Base-by-base conservation (phyloP, 2,329 filamentous ascomycete genomes). In the Exophiala sp. region DNA sequence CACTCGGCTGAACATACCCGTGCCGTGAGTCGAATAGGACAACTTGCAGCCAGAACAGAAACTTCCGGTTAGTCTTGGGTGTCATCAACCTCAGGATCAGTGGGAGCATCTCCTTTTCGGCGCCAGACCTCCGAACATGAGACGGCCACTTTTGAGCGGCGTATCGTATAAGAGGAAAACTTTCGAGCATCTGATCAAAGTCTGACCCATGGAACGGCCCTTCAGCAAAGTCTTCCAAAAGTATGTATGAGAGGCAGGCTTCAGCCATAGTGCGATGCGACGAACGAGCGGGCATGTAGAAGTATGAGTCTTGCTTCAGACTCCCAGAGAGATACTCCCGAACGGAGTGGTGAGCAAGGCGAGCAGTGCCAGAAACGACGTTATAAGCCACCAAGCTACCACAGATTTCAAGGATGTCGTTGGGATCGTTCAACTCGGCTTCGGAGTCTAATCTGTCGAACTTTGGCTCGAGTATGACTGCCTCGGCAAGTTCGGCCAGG, bases 381-480 rank as follows among this genome's bases (percentile, higher is more conserved):
- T 55, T 52, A 33, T 41, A 59, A n/a, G 54, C 21, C 14, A 57
- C 39, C 20, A 59, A 34, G n/a, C 49, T 57, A 20, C 57, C 50
- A 39, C 57, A 59, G 21, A 59, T 59, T n/a, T 59, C 57, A 9
- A 59, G 50, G 12, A 57, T 40, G 16, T 59, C 57, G 10, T 29
- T 50, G 1, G 57, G 50, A 40, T 59, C 57, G 16, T 54, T 54
- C 12, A 59, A 35, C 18, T 44, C 45, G 6, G 38, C 33, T 32
- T 59, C 57, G 1, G 50, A 40, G 38, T 59, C 57, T 11, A 59
- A n/a, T 12, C 24, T n/a, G 7, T 43, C 47, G 20, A 52, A 49
- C n/a, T 34, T 43, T 14, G 59, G 54, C 33, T 61, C 60, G 41
- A 59, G 46, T 14, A 59, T 50, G n/a, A 54, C 54, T 11, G 55